phyloP scores from a whole-genome alignment of 768 basidiomycete genomes.

The Suillus bovinus region DNA sequence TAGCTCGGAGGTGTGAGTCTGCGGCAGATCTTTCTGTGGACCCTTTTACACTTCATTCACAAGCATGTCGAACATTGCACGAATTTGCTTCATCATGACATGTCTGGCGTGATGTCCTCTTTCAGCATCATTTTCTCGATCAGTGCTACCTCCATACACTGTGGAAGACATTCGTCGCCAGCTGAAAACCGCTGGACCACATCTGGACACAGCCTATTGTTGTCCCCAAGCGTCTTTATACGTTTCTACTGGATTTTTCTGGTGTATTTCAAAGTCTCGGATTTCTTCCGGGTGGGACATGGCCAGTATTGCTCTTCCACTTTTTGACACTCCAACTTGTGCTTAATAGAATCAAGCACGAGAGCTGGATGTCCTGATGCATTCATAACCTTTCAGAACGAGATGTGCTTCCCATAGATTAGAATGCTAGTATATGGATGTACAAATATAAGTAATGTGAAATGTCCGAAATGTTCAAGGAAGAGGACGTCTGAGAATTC shows the following conservation, averaged over 20 bases:
- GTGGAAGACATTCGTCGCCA: constrained; percentile 23
- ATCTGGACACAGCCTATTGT: constrained; percentile 2
- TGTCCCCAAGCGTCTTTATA: constrained; percentile 9
- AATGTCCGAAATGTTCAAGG: too few relatives aligned
- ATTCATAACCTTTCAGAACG: constrained; percentile 26
- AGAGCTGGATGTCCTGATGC: constrained; percentile 13
- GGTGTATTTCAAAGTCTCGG: constrained; percentile 32
- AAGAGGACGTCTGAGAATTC: too few relatives aligned
- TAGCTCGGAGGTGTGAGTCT: constrained; percentile 28
- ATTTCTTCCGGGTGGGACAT: constrained; percentile 29
- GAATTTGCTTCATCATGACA: constrained; percentile 25
- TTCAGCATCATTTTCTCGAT: constrained; percentile 24
- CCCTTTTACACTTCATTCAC: background rate
- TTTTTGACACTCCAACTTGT: constrained; percentile 31
- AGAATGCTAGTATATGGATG: too few relatives aligned
- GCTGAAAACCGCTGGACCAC: constrained; percentile 17
- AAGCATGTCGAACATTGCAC: constrained; percentile 29
- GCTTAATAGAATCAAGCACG: constrained; percentile 23
- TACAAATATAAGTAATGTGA: too few relatives aligned
- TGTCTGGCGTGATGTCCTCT: constrained; percentile 28
- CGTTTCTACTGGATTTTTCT: constrained; percentile 32
- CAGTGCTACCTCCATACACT: constrained; percentile 24
- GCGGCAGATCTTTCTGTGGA: background rate
- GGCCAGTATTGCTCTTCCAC: constrained; percentile 33
- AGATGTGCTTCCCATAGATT: constrained; percentile 25